These are phyloP conservation scores for Xylariaceae sp. DNA, from an alignment of 2,329 filamentous ascomycete species.

Conservation along the genomic window DNA sequence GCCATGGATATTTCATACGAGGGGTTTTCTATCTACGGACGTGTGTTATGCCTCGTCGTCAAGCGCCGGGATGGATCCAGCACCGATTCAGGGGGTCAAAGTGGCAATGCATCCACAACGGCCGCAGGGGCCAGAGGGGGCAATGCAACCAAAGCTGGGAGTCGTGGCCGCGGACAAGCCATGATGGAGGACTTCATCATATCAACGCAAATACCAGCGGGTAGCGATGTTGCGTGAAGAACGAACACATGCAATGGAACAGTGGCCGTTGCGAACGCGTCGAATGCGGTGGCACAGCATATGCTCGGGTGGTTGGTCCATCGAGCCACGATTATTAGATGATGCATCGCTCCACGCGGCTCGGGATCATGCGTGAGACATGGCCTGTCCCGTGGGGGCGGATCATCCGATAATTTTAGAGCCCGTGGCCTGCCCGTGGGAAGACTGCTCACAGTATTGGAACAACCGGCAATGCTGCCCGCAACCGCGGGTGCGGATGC, in stretches of 20 bases:
- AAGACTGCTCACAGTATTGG: not conserved
- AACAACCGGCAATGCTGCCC: slow-evolving; percentile 2
- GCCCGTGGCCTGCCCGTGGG: not conserved
- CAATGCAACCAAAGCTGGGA: slow-evolving; percentile 30
- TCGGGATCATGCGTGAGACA: slow-evolving; percentile 11
- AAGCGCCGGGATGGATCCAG: slow-evolving; percentile 63
- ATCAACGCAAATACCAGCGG: slow-evolving; percentile 64
- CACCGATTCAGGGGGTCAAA: slow-evolving; percentile 33
- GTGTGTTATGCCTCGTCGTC: slow-evolving; percentile 86
- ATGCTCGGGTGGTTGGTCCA: slow-evolving; percentile 2
- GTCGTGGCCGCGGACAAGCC: slow-evolving; percentile 50
- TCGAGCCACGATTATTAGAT: slow-evolving; percentile 8
- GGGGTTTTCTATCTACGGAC: slow-evolving; percentile 92
- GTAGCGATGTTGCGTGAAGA: slow-evolving; percentile 32
- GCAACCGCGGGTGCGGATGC: slow-evolving; percentile 3
- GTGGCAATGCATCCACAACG: slow-evolving; percentile 27
- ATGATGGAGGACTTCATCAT: slow-evolving; percentile 82
- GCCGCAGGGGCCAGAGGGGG: slow-evolving; percentile 31
- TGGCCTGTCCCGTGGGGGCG: slow-evolving; percentile 16
- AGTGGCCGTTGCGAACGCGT: slow-evolving; percentile 9
- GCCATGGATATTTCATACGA: slow-evolving; percentile 84
- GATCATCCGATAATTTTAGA: slow-evolving; percentile 18
- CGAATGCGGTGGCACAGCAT: slow-evolving; percentile 7
- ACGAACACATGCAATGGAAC: slow-evolving; percentile 9
- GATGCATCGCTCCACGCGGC: slow-evolving; percentile 16